A percentile compares a stretch with the other conserved stretches of the same genome.
Conservation (phyloP, 768 basidiomycete species). For the Omphalotus guepiniiformis region DNA sequence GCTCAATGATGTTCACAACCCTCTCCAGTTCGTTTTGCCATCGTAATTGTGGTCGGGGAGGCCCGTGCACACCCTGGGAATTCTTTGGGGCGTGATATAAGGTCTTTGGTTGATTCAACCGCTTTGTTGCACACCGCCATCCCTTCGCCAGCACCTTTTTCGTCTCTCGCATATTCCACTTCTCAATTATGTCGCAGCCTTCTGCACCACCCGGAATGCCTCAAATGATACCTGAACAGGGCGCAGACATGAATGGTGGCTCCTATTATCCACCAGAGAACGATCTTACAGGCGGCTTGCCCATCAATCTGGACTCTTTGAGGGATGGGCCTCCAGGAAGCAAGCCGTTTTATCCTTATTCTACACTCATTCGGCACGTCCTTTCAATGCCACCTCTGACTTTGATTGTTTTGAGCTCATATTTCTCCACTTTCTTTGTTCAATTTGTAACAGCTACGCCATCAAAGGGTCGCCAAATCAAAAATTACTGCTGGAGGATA, state of each 20-base stretch:
- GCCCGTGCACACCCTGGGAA: neutral
- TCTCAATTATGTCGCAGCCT: slow-evolving; percentile 44
- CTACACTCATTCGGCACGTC: slow-evolving; percentile 81
- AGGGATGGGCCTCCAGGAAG: slow-evolving; percentile 85
- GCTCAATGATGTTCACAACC: no score
- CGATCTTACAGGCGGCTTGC: slow-evolving; percentile 79
- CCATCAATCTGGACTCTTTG: slow-evolving; percentile 83
- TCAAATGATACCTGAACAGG: slow-evolving; percentile 58
- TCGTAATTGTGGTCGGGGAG: no score
- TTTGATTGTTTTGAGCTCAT: slow-evolving; percentile 10
- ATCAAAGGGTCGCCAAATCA: slow-evolving; percentile 90
- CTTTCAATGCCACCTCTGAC: no score
- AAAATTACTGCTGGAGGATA: slow-evolving; percentile 82
- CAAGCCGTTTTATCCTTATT: slow-evolving; percentile 90
- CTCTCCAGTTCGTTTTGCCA: no score
- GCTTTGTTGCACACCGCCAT: neutral
- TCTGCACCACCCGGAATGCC: slow-evolving; percentile 54
- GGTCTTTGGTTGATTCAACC: neutral
- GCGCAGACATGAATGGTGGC: slow-evolving; percentile 50
- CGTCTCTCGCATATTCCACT: neutral
- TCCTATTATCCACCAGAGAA: slow-evolving; percentile 74
- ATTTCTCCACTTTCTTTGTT: slow-evolving; percentile 10
- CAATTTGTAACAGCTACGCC: slow-evolving; percentile 56
- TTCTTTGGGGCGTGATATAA: neutral
- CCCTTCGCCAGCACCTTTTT: neutral